Base-by-base conservation (phyloP, 2,329 filamentous ascomycete species). In the Claviceps citrina region DNA sequence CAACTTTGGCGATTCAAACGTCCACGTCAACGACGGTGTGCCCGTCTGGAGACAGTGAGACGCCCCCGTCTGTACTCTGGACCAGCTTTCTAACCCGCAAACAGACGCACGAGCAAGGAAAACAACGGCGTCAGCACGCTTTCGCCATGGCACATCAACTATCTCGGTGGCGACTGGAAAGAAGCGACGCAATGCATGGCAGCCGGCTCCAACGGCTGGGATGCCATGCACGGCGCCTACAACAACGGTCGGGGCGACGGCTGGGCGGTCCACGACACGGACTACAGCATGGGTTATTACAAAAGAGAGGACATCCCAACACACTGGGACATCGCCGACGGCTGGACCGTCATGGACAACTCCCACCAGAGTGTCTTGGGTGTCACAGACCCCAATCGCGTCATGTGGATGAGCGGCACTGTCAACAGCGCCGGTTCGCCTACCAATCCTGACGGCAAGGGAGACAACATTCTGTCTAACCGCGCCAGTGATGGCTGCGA, bases 241-340 rank as follows among this genome's bases (percentile, higher is more conserved):
- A 70, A 72, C 44, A 47, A 57, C 6, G 69, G 63, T 1, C 47
- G 66, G 31, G 72, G 70, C 46, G 62, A 72, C 45, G 56, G 63
- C 38, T 73, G 70, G 70, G 65, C 63, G 12, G 4, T 25, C 1
- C 34, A 43, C 16, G 43, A 48, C 22, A 30, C 39, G 9, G 34
- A 38, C 27, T 44, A 9, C 51, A 60, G 18, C 63, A 64, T 41
- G 68, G 67, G 62, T 1, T 70, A 72, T 49, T 62, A 61, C 47
- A 67, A 65, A 42, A 56, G 67, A 31, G 49, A 60, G 6, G 70
- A 73, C 44, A 59, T 73, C 16, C 68, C 69, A 0, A 63, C 70
- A 26, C 70, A 73, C 27, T 73, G 66, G 49, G 63, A 64, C 18
- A 64, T 74, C 47, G 70, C 68, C 5, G 70, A 74, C 46, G 65